Evolutionary conservation across 2,329 filamentous ascomycete genomes (phyloP), one percentile per base, ranked within the genome.

Genomic region (Trichoderma koningiopsis): DNA sequence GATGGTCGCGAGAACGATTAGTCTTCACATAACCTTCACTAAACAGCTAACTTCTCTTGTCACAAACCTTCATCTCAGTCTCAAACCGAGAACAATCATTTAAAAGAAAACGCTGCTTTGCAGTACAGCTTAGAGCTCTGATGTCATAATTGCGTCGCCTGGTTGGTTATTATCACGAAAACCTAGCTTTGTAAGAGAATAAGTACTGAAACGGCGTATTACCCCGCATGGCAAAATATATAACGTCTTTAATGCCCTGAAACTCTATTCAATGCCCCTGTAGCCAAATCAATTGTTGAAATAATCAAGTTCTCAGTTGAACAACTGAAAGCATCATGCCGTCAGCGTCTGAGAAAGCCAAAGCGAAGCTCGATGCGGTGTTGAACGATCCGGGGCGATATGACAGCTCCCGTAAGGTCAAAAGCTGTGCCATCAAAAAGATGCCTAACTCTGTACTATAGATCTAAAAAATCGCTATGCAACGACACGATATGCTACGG

Each of bases 381-480:
- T n/a, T 66, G 53, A 66, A 66, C 63, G 63, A 66, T 19, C 63
- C 63, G 53, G 63, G 63, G 24, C 63, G 63, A 35, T 19, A 58
- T 37, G 63, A 66, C 24, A 33, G 53, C 24, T 58, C 63, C 37
- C 63, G 63, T 66, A 66, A 66, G 63, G 53, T n/a, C 53, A 29
- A 49, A 24, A 11, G 16, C 53, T 14, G n/a, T 11, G 6, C 27
- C 37, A 22, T n/a, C 16, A 14, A 58, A 58, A 27, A 47, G 37
- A 58, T 47, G n/a, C 52, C 63, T 66, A 66, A 66, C 63, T 43
- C 6, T 35, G 11, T 58, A 16, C 29, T 11, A 47, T 49, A 66
- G 63, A 66, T 58, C 63, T 55, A 27, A 58, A 55, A 55, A 66
- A 66, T 58, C 63, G 63, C 53, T 49, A 49, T 58, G 63, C 63